phyloP scores from a whole-genome alignment of 2,329 filamentous ascomycete genomes.

The Gyromitra esculenta region DNA sequence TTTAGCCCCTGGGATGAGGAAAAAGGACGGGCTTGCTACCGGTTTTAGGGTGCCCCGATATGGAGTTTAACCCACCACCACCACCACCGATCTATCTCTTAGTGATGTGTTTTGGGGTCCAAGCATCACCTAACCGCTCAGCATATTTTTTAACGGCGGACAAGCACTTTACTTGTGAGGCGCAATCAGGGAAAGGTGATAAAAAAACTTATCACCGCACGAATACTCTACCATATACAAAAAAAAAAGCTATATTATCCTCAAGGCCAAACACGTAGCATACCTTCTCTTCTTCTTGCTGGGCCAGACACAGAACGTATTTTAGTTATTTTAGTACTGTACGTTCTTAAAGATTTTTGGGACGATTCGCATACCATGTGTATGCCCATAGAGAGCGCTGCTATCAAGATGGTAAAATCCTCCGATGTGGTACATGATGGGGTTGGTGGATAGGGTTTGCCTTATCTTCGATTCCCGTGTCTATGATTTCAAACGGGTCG shows the following conservation, averaged over 20 bases:
- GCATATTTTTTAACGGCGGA: background rate
- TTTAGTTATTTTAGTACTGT: background rate
- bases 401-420: slow-evolving; percentile 36
- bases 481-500: slow-evolving; percentile 45
- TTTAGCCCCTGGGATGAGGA: slow-evolving; percentile 1
- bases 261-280: background rate
- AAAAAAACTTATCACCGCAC: background rate
- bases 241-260: too few relatives aligned
- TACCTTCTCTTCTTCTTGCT: too few relatives aligned
- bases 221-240: background rate
- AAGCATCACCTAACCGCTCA: slow-evolving; percentile 4
- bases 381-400: slow-evolving; percentile 12
- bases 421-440: slow-evolving; percentile 44
- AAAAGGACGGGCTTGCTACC: slow-evolving; percentile 36
- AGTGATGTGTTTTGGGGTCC: slow-evolving; percentile 13
- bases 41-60: slow-evolving; percentile 36
- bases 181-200: too few relatives aligned
- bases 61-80: slow-evolving; percentile 18
- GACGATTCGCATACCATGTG: slow-evolving; percentile 27
- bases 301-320: background rate
- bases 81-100: slow-evolving; percentile 11
- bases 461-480: slow-evolving; percentile 51
- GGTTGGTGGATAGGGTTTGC: slow-evolving; percentile 28
- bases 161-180: background rate
- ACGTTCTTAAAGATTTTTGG: background rate